Evolutionary conservation across 2,329 filamentous ascomycete species (phyloP), one percentile per base, ranked within the genome.

Genomic region (Nemania abortiva): DNA sequence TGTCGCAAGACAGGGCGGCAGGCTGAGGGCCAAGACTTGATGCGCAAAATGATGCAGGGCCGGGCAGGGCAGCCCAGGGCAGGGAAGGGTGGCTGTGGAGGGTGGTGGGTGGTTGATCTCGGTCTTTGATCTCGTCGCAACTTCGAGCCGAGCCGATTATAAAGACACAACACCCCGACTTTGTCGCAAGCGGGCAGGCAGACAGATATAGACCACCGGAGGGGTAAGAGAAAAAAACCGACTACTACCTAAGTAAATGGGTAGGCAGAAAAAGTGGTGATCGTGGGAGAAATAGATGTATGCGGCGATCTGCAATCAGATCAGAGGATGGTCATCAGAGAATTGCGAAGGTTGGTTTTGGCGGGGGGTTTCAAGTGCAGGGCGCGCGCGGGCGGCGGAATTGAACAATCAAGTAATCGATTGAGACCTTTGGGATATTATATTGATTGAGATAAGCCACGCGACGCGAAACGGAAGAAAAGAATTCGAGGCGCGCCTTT

Each of bases 391-490:
- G 55, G 65, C 18, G 20, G 49, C 18, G 54, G 59, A 57, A 69
- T 64, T 58, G 55, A 58, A 64, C 66, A 71, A 69, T 66, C 66
- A 64, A 66, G 39, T 42, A 66, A 61, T 66, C 66, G 57, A 69
- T 67, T 62, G 58, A 56, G 53, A 58, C 59, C 42, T 54, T 58
- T 10, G 67, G 37, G 29, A 15, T 55, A 55, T 39, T 55, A 39
- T 55, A 55, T 55, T 55, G 53, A 50, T 50, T 45, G 10, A 66
- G 59, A 61, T 65, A 66, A 70, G 66, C 68, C 70, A 72, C 68
- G 70, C 70, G 70, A 72, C 70, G 70, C 70, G 70, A 70, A 70
- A 68, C 63, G 42, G 47, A 58, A 60, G 29, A 47, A 63, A 63
- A 65, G 68, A 67, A 63, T 63, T 45, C 63, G 49, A 63, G 52